Evolutionary conservation across 805 yeast genomes (phyloP).

Genomic region (Wickerhamiella slavikovae): DNA sequence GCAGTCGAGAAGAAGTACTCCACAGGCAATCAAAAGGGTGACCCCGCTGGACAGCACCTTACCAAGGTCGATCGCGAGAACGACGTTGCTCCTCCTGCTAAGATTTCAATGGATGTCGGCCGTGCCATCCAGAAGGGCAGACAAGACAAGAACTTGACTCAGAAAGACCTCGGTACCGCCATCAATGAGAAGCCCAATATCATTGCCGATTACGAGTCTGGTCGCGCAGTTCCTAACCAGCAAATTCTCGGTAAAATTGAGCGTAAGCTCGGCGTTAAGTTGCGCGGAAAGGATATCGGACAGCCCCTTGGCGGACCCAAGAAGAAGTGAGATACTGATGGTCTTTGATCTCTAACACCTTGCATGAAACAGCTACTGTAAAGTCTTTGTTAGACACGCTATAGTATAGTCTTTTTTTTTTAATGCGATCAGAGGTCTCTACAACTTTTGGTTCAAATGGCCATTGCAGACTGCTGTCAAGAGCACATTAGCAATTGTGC

Average conservation of each 20-base stretch:
- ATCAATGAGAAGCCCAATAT: conserved; percentile 91
- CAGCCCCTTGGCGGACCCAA: conserved; percentile 43
- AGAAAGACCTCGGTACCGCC: conserved; percentile 90
- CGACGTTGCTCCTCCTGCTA: conserved; percentile 83
- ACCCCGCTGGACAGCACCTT: conserved; percentile 84
- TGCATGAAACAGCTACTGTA: too few species aligned
- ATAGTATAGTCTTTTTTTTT: neutral
- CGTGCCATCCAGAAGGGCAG: conserved; percentile 71
- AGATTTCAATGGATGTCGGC: conserved; percentile 68
- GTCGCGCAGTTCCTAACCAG: conserved; percentile 91
- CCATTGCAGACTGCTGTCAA: conserved; percentile 7
- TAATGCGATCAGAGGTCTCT: too few species aligned
- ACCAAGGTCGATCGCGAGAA: conserved; percentile 85
- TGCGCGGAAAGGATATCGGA: conserved; percentile 92
- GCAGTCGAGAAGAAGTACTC: conserved; percentile 88
- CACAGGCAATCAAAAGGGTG: conserved; percentile 34
- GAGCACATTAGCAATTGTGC: conserved; percentile 18
- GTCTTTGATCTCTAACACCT: too few species aligned
- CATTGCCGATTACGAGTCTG: conserved; percentile 91
- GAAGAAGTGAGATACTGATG: too few species aligned
- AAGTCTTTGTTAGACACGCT: neutral
- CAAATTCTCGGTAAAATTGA: conserved; percentile 83
- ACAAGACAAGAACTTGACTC: conserved; percentile 72
- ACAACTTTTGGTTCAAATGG: too few species aligned
- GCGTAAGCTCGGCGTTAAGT: conserved; percentile 81